phyloP scores from a whole-genome alignment of 495 filamentous ascomycete species.

The Hyaloscypha bicolor region DNA sequence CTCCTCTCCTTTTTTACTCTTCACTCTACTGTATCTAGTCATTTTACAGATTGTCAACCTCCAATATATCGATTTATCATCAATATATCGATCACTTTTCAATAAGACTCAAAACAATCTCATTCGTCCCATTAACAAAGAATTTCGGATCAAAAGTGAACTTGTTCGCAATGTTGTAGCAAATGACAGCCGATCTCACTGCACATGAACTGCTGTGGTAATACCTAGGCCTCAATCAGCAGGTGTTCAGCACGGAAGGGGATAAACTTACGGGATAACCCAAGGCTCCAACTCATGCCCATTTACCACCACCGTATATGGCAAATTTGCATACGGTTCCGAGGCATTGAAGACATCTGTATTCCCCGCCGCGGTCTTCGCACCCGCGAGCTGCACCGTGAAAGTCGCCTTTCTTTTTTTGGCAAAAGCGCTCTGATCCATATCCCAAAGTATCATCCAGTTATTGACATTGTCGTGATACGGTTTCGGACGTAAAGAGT shows the following conservation, averaged over 20 bases:
- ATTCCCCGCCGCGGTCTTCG: slow-evolving; percentile 59
- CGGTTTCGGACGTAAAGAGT: slow-evolving; percentile 35
- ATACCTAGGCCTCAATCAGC: slow-evolving; percentile 33
- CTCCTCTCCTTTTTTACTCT: too few species aligned
- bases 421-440: slow-evolving; percentile 32
- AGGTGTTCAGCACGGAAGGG: too few species aligned
- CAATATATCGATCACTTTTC: too few species aligned
- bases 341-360: slow-evolving; percentile 51
- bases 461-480: slow-evolving; percentile 46
- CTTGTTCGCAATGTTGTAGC: slow-evolving; percentile 57
- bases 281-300: slow-evolving; percentile 45
- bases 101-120: slow-evolving; percentile 50
- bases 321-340: slow-evolving; percentile 49
- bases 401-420: slow-evolving; percentile 47
- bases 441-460: slow-evolving; percentile 56
- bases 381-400: slow-evolving; percentile 58
- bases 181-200: slow-evolving; percentile 55
- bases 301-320: slow-evolving; percentile 45
- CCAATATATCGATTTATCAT: too few species aligned
- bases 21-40: too few species aligned
- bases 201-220: slow-evolving; percentile 52
- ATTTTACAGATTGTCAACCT: too few species aligned
- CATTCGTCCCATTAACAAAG: slow-evolving; percentile 49
- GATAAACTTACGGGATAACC: slow-evolving; percentile 49
- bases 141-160: slow-evolving; percentile 49